Evolutionary conservation across 176 grass and related monocot species (phyloP).

Genomic region (Dactylis glomerata): DNA sequence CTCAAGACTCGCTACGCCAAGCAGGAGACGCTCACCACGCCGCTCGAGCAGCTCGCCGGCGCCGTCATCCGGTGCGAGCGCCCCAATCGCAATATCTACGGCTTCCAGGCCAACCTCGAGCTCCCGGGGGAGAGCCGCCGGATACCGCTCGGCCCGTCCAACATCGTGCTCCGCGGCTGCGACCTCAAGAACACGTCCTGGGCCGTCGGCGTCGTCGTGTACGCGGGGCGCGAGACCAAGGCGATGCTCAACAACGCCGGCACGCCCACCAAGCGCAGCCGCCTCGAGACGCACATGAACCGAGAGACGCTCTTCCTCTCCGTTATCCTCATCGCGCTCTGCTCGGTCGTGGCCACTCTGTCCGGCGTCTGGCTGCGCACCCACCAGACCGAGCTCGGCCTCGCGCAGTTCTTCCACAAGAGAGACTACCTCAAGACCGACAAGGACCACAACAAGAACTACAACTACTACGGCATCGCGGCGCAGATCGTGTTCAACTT

Average conservation of each 20-base stretch:
- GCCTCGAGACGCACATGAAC: constrained; percentile 80
- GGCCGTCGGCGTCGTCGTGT: constrained; percentile 74
- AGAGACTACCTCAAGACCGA: constrained; percentile 41
- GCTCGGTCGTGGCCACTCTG: constrained; percentile 46
- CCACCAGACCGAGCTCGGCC: constrained; percentile 49
- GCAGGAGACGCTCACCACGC: constrained; percentile 62
- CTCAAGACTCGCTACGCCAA: constrained; percentile 94
- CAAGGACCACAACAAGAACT: constrained; percentile 31
- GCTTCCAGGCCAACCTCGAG: constrained; percentile 75
- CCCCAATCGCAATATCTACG: constrained; percentile 85
- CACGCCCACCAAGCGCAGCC: constrained; percentile 64
- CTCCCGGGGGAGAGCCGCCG: constrained; percentile 41
- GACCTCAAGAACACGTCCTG: constrained; percentile 91
- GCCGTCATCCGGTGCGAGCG: constrained; percentile 60
- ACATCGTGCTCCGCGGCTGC: constrained; percentile 90
- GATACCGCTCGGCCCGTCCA: constrained; percentile 73
- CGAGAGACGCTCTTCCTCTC: constrained; percentile 79
- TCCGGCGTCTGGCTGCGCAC: constrained; percentile 60
- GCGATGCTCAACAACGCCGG: constrained; percentile 87
- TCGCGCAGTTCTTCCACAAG: constrained; percentile 75
- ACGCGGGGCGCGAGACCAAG: constrained; percentile 78
- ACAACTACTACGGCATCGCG: constrained; percentile 82
- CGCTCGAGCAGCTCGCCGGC: constrained; percentile 37
- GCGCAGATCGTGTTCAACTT: constrained; percentile 73
- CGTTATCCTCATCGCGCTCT: constrained; percentile 55